Conservation (phyloP, 345 rosid species). For the Eucalyptus erythrocorys region DNA sequence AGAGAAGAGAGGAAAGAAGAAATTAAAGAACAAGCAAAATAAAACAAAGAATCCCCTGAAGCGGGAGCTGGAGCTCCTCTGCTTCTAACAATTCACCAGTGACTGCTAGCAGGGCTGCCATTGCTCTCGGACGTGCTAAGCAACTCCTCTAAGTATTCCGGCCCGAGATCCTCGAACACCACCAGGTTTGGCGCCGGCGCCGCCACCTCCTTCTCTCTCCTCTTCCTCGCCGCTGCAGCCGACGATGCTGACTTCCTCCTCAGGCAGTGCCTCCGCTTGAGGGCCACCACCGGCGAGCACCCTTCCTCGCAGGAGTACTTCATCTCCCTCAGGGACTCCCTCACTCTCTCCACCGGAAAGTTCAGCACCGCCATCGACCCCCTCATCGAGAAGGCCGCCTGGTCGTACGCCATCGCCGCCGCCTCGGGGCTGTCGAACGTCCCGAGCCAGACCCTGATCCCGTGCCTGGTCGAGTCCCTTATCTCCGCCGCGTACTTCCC, state of each 20-base stretch:
- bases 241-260: constrained; percentile 11
- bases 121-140: constrained; percentile 7
- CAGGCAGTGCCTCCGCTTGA: constrained; percentile 26
- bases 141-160: constrained; percentile 25
- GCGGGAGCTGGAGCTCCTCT: neutral
- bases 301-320: constrained; percentile 19
- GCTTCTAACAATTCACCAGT: neutral
- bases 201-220: neutral
- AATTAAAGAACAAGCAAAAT: neutral
- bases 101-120: neutral
- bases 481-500: constrained; percentile 46
- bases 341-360: constrained; percentile 26
- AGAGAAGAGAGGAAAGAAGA: neutral
- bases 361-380: constrained; percentile 29
- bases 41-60: neutral
- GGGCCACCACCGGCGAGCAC: constrained; percentile 28
- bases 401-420: constrained; percentile 34
- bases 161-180: constrained; percentile 32
- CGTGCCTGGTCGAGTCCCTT: constrained; percentile 28
- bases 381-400: constrained; percentile 33
- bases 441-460: constrained; percentile 35
- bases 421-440: constrained; percentile 35
- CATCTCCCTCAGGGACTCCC: constrained; percentile 27
- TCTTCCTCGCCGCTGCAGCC: neutral
- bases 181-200: constrained; percentile 1